Conservation (phyloP, 495 filamentous ascomycete species). For the Penicillium angulare region DNA sequence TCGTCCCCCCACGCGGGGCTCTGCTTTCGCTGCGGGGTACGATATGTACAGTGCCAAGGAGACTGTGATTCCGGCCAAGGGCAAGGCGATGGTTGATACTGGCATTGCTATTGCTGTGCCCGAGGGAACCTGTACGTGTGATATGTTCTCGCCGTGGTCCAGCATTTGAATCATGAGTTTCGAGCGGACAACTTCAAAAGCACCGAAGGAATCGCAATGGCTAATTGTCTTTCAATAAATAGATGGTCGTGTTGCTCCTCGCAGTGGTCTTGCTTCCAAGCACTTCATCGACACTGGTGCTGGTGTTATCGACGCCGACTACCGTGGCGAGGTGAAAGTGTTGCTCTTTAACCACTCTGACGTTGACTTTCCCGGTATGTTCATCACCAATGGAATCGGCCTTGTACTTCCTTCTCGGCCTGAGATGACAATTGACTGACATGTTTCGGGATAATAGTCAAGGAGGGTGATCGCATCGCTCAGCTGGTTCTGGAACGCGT, state of each 20-base stretch:
- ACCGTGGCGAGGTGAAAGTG: slow-evolving; percentile 90
- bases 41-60: slow-evolving; percentile 79
- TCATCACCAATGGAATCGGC: too few species aligned
- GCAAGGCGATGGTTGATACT: slow-evolving; percentile 84
- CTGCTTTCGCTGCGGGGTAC: slow-evolving; percentile 87
- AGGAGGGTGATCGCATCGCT: slow-evolving; percentile 84
- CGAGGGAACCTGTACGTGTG: slow-evolving; percentile 74
- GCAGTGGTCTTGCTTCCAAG: slow-evolving; percentile 87
- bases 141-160: too few species aligned
- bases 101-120: slow-evolving; percentile 88
- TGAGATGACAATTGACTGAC: background rate
- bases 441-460: slow-evolving; percentile 42
- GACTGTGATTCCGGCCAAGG: slow-evolving; percentile 73
- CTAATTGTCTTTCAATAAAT: slow-evolving; percentile 3
- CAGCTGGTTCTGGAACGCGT: slow-evolving; percentile 89
- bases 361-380: slow-evolving; percentile 63
- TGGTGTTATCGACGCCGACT: slow-evolving; percentile 96
- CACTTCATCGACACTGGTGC: slow-evolving; percentile 93
- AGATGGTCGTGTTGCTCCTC: slow-evolving; percentile 91
- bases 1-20: slow-evolving; percentile 79
- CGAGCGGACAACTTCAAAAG: background rate
- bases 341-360: slow-evolving; percentile 91
- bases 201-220: too few species aligned
- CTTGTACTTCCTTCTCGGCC: too few species aligned
- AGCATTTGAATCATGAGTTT: background rate